Evolutionary conservation across 2,329 filamentous ascomycete species (phyloP), one percentile per base, ranked within the genome.

Genomic region (Acrodontium crateriforme): DNA sequence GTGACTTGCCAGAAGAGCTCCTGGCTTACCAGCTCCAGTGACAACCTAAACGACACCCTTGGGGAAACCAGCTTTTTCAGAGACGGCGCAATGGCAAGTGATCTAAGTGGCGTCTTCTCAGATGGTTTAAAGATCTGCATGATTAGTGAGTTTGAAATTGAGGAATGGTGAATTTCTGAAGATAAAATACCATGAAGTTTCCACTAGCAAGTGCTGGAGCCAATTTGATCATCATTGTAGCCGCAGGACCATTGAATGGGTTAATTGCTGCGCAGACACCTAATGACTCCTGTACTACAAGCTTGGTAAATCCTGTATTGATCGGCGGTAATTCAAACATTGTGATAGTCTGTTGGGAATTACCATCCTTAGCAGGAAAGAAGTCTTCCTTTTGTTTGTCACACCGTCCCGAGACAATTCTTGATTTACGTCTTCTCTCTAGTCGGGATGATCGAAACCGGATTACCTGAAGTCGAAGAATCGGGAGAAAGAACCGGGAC

Each of bases 211-310:
- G 50, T 8, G 67, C 66, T 21, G 79, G 79, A 10, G 75, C 79
- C 1, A 85, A 62, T 46, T 84, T 83, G 74, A 76, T 78, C 3
- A 70, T 70, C 9, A 75, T 74, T 69, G 82, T 82, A 8, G 22
- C n/a, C 18, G 18, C n/a, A 20, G 80, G 79, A 39, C 75, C 80
- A 50, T 85, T 87, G 78, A 79, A 87, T n/a, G 79, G 78, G 32
- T 82, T 80, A 37, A 84, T 83, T 48, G 69, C 65, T 3, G 38
- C 45, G 9, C n/a, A n/a, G n/a, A n/a, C n/a, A n/a, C n/a, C n/a
- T n/a, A n/a, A n/a, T n/a, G n/a, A n/a, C n/a, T n/a, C n/a, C n/a
- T n/a, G n/a, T n/a, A n/a, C n/a, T n/a, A n/a, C n/a, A n/a, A n/a
- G n/a, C n/a, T n/a, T n/a, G n/a, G n/a, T n/a, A n/a, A n/a, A n/a